Base-by-base conservation (phyloP, 2,329 filamentous ascomycete genomes). In the Knufia fluminis region DNA sequence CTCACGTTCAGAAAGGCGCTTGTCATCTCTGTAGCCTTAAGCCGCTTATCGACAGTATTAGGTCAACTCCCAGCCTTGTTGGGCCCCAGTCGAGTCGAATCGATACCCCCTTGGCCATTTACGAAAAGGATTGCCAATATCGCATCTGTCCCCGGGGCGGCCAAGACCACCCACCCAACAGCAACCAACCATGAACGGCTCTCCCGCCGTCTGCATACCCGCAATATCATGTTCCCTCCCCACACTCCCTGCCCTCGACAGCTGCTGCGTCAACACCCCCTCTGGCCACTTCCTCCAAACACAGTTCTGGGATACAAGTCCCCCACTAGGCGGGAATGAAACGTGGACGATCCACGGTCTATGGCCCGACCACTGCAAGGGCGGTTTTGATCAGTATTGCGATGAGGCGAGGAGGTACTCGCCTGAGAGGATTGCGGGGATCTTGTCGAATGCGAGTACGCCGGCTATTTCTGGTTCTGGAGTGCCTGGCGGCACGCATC, bases 271-370 rank as follows among this genome's bases (percentile, higher is more conserved):
- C 69, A 85, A 85, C 60, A 73, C 78, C 19, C 84, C 84, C 0
- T 80, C 83, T 3, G 85, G 85, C 6, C 77, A 85, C 54, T 68
- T 89, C 39, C 72, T 88, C 3, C 78, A 80, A 64, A 88, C 85
- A 1, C 85, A 89, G 59, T 88, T 89, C 67, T 89, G 85, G 85
- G 84, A 89, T 60, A 76, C 79, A 0, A 62, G 75, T 51, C 83
- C 83, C 1, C 68, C 74, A 1, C 76, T 79, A 3, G 83, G 85
- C 0, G 83, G 85, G 1, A 66, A 66, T 44, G 76, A 86, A 61
- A 81, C 78, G 4, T 90, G 84, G 84, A 87, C 83, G 1, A 75
- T 87, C 35, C 85, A 88, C 61, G 83, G 83, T 1, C 71, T 88
- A 7, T 85, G 77, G 76, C 79, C 79, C 0, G 78, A 82, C 60